Conservation (phyloP, 176 grass and related monocot genomes). For the Lolium rigidum region DNA sequence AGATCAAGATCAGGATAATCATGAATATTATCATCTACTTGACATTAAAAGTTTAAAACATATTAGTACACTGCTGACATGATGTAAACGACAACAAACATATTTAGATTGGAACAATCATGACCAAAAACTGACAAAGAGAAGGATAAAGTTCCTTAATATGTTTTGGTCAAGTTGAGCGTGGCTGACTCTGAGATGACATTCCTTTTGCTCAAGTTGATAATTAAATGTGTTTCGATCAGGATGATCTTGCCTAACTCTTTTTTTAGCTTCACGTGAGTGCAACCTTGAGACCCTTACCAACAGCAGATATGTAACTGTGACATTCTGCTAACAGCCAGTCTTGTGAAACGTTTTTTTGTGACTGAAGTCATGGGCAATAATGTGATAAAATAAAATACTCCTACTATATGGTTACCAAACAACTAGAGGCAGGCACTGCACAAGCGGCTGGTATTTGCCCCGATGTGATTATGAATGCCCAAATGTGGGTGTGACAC, state of each 20-base stretch:
- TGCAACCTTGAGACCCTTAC: not conserved
- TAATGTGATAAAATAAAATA: not conserved
- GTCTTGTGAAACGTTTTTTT: not conserved
- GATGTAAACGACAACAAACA: not conserved
- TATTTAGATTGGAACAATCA: conserved; percentile 5
- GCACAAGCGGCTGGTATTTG: not conserved
- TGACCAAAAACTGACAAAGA: not conserved
- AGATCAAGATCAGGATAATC: not conserved
- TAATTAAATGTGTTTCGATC: not conserved
- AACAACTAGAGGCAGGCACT: not conserved
- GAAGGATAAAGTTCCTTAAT: not conserved
- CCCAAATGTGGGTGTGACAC: not conserved
- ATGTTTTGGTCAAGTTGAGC: not conserved
- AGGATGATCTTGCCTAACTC: not conserved
- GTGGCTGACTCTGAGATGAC: not conserved
- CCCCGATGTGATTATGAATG: not conserved
- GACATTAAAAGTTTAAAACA: not conserved
- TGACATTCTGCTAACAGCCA: not conserved
- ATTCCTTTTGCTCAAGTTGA: not conserved
- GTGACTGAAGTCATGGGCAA: not conserved
- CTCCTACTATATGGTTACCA: not conserved
- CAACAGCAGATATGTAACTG: not conserved
- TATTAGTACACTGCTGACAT: not conserved
- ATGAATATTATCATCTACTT: not conserved
- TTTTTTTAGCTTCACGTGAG: not conserved